phyloP scores from a whole-genome alignment of 1,284 basidiomycete genomes.

The Sparassis latifolia region DNA sequence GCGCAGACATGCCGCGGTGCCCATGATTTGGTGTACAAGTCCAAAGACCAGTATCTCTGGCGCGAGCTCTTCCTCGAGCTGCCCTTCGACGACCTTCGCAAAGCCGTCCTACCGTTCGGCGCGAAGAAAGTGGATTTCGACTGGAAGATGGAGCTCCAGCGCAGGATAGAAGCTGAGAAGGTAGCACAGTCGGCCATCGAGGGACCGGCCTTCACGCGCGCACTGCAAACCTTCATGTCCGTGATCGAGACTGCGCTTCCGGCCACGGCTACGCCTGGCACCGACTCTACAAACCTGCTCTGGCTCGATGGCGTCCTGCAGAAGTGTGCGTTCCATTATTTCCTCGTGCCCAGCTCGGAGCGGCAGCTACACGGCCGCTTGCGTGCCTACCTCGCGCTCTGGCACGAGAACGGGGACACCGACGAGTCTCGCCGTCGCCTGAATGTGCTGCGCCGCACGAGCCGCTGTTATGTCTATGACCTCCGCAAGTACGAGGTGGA shows the following conservation, averaged over 20 bases:
- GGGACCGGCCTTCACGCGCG: conserved; percentile 27
- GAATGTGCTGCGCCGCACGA: conserved; percentile 33
- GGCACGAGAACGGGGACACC: conserved; percentile 24
- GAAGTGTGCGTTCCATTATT: conserved; percentile 5
- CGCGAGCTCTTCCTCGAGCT: conserved; percentile 48
- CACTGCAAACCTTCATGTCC: conserved; percentile 37
- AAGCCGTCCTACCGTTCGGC: conserved; percentile 11
- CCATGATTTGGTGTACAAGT: conserved; percentile 39
- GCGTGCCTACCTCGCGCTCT: conserved; percentile 38
- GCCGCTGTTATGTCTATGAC: conserved; percentile 55
- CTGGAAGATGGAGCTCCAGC: conserved; percentile 28
- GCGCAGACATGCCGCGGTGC: conserved; percentile 44
- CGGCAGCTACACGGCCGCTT: conserved; percentile 23
- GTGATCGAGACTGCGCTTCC: conserved; percentile 35
- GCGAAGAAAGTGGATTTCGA: conserved; percentile 9
- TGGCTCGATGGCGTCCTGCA: conserved; percentile 16
- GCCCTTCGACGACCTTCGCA: conserved; percentile 56
- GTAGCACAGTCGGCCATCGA: conserved; percentile 14
- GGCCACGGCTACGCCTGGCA: conserved; percentile 14
- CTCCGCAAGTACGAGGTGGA: conserved; percentile 46
- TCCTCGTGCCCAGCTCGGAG: conserved; percentile 1
- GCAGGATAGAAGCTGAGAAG: conserved; percentile 23
- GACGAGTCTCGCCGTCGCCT: conserved; percentile 24
- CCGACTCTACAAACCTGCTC: conserved; percentile 14
- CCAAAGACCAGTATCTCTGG: conserved; percentile 55